Conservation (phyloP, 2,329 filamentous ascomycete genomes). For the Trichoderma harzianum region DNA sequence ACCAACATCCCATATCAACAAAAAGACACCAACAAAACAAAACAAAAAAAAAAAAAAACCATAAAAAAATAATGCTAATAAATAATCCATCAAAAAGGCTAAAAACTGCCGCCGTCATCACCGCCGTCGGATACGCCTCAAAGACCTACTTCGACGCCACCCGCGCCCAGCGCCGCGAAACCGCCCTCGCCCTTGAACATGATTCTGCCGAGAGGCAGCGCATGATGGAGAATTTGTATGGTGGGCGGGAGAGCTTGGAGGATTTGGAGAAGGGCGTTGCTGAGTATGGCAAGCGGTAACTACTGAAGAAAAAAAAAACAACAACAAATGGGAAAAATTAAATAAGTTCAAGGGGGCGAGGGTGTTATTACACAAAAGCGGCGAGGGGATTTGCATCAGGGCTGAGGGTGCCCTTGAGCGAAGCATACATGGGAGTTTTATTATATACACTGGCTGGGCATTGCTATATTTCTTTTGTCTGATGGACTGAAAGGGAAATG, state of each 20-base stretch:
- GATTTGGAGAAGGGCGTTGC: conserved; percentile 47
- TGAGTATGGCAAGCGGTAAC: conserved; percentile 41
- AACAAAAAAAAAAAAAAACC: neutral
- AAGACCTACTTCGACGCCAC: conserved; percentile 33
- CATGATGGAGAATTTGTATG: conserved; percentile 48
- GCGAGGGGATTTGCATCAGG: neutral
- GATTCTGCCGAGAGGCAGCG: conserved; percentile 35
- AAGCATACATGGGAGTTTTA: neutral
- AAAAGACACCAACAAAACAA: neutral
- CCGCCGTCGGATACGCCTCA: conserved; percentile 35
- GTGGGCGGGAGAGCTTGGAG: conserved; percentile 46
- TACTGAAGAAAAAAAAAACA: neutral
- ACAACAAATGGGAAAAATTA: neutral
- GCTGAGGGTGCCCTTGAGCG: neutral
- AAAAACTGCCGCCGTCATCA: conserved; percentile 32
- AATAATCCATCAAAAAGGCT: conserved; percentile 30
- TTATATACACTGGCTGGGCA: neutral
- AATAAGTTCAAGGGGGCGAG: too few species aligned
- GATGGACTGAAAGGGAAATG: neutral
- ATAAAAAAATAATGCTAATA: neutral
- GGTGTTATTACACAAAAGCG: neutral
- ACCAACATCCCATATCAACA: neutral
- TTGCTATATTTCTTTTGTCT: neutral
- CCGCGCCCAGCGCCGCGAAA: conserved; percentile 28
- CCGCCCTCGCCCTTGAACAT: conserved; percentile 32